Conservation (phyloP, 78 protist genomes). For the Polysphondylium violaceum region DNA sequence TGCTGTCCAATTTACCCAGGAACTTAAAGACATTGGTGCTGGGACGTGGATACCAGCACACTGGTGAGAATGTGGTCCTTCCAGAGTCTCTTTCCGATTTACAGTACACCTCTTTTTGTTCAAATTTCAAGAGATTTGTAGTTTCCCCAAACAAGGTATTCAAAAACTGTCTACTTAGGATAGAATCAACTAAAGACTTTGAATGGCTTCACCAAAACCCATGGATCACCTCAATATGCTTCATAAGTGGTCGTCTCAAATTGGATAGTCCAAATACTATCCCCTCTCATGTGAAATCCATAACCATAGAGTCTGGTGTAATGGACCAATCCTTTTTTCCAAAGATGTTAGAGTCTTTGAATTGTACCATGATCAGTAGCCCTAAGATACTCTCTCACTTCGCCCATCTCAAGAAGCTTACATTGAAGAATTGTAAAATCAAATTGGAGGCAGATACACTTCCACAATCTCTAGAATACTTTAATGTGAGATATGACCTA, state of each 20-base stretch:
- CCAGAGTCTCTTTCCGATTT: background rate
- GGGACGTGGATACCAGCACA: background rate
- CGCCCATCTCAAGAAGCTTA: no score
- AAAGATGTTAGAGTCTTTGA: no score
- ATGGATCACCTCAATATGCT: background rate
- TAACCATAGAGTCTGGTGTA: no score
- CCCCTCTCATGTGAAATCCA: background rate
- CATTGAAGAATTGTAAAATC: background rate
- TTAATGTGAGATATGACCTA: background rate
- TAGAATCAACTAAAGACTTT: background rate
- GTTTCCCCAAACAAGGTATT: background rate
- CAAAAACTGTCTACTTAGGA: background rate
- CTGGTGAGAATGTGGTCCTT: background rate
- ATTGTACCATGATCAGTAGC: no score
- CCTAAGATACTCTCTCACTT: no score
- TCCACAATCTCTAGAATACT: background rate
- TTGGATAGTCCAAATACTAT: background rate
- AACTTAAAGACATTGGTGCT: background rate
- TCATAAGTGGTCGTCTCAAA: background rate
- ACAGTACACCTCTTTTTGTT: background rate
- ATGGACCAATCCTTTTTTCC: no score
- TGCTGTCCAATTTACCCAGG: background rate
- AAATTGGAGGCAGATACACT: background rate
- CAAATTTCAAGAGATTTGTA: background rate
- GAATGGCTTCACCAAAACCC: background rate